Evolutionary conservation across 345 rosid species (phyloP).

Genomic region (Gossypium stocksii): DNA sequence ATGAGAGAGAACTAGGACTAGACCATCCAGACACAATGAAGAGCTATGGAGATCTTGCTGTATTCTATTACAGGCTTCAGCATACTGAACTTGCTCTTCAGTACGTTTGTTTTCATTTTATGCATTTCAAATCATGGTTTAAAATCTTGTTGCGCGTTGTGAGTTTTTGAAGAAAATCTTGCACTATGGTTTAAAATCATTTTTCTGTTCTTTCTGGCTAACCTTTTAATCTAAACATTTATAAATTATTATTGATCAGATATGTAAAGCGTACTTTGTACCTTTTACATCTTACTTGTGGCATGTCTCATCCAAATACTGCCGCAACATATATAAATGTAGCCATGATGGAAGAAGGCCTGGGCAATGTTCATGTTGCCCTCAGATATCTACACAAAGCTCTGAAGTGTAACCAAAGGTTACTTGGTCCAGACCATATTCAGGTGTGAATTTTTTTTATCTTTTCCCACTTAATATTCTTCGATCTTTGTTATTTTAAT

Average conservation of each 20-base stretch:
- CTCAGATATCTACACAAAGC: slow-evolving; percentile 98
- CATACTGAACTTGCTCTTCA: slow-evolving; percentile 96
- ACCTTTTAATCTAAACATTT: slow-evolving; percentile 4
- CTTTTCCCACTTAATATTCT: slow-evolving; percentile 4
- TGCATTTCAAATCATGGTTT: slow-evolving; percentile 8
- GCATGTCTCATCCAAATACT: slow-evolving; percentile 97
- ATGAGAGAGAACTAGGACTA: slow-evolving; percentile 97
- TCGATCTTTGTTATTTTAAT: background rate
- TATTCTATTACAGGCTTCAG: slow-evolving; percentile 97
- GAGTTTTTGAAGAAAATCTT: slow-evolving; percentile 17
- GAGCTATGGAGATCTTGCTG: slow-evolving; percentile 99
- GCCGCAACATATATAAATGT: slow-evolving; percentile 98
- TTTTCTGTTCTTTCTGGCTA: slow-evolving; percentile 14
- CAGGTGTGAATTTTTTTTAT: slow-evolving; percentile 52
- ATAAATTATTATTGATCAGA: slow-evolving; percentile 38
- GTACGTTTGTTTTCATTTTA: slow-evolving; percentile 41
- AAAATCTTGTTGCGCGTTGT: slow-evolving; percentile 4
- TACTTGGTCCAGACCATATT: slow-evolving; percentile 98
- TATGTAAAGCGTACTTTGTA: slow-evolving; percentile 98
- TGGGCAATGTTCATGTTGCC: slow-evolving; percentile 97
- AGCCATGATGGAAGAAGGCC: slow-evolving; percentile 99
- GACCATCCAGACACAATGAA: slow-evolving; percentile 99
- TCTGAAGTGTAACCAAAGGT: slow-evolving; percentile 85
- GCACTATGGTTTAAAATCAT: slow-evolving; percentile 6
- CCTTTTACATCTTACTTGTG: slow-evolving; percentile 95